Percentiles rank a stretch among this genome's conserved stretches.
Evolutionary conservation across 1,284 basidiomycete species (phyloP).

Genomic region (Leccinum griseonigrum): DNA sequence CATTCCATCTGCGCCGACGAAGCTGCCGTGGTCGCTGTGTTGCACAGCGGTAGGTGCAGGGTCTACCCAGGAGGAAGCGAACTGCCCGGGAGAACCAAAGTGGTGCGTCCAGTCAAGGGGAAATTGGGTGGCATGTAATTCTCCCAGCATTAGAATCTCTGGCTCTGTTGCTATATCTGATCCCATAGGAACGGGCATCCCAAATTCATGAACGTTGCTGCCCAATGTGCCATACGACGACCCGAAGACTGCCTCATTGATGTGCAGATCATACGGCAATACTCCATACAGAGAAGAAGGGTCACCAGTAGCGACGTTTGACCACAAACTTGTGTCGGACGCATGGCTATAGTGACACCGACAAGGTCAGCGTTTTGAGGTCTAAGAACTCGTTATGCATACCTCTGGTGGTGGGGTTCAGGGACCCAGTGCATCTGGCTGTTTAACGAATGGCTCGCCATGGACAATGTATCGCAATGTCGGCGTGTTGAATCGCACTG

Average conservation of each 20-base stretch:
- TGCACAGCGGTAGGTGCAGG: conserved; percentile 5
- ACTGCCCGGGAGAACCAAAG: conserved; percentile 1
- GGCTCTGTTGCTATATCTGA: conserved; percentile 7
- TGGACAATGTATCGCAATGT: conserved; percentile 4
- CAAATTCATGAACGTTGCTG: neutral
- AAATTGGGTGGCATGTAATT: neutral
- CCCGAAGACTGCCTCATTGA: neutral
- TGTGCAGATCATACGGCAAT: neutral
- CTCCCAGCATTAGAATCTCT: neutral
- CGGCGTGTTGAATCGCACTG: neutral
- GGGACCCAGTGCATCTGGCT: neutral
- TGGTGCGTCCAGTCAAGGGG: neutral
- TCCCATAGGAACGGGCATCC: neutral
- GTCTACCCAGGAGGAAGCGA: conserved; percentile 2
- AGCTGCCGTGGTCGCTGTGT: neutral
- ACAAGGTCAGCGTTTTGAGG: neutral
- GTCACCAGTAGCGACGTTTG: neutral
- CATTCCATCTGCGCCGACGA: neutral
- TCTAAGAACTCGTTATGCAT: neutral
- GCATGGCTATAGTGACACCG: conserved; percentile 3
- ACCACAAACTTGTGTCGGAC: conserved; percentile 6
- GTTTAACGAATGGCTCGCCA: neutral
- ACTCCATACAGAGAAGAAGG: neutral
- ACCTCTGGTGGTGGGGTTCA: conserved; percentile 14
- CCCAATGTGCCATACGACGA: neutral